A percentile compares a stretch with the other conserved stretches of the same genome.
Conservation (phyloP, 139 green algal species). For the Klebsormidium nitens region DNA sequence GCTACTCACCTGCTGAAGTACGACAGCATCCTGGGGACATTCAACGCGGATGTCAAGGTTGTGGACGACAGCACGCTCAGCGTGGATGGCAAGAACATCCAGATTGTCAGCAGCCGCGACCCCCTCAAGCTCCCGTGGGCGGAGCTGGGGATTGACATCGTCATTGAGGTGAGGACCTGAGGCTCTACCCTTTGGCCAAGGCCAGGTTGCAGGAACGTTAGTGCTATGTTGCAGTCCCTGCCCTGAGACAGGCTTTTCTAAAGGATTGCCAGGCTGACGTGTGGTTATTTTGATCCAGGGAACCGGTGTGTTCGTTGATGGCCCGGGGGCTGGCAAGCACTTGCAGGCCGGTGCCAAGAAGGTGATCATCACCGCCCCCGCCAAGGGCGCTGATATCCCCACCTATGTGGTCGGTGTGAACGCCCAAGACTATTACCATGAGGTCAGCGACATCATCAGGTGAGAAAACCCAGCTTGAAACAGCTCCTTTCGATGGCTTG, state of each 20-base stretch:
- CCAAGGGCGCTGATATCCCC: conserved; percentile 95
- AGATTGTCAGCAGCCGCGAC: conserved; percentile 90
- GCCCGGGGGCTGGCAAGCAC: conserved; percentile 49
- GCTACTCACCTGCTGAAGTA: conserved; percentile 99
- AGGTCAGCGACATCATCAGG: conserved; percentile 39
- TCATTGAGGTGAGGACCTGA: conserved; percentile 96
- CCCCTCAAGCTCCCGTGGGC: conserved; percentile 90
- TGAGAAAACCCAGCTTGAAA: conserved; percentile 6
- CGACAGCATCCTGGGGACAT: conserved; percentile 96
- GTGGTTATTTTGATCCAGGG: conserved; percentile 44
- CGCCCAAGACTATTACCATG: conserved; percentile 79
- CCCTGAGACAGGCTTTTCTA: too few relatives aligned
- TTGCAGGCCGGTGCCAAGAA: conserved; percentile 58
- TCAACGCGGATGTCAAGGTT: conserved; percentile 88
- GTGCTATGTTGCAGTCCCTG: too few relatives aligned
- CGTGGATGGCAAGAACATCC: conserved; percentile 92
- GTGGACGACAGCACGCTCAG: conserved; percentile 81
- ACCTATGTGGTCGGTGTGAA: conserved; percentile 99
- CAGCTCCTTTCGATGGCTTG: too few relatives aligned
- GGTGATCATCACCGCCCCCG: conserved; percentile 98
- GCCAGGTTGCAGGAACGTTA: too few relatives aligned
- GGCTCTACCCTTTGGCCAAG: too few relatives aligned
- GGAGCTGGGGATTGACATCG: conserved; percentile 83
- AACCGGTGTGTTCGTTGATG: conserved; percentile 55
- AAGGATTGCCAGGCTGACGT: too few relatives aligned